A percentile compares a stretch with the other conserved stretches of the same genome.
These are phyloP conservation scores for Irpex lacteus DNA, from an alignment of 1,284 basidiomycete genomes.

Conservation along the genomic window DNA sequence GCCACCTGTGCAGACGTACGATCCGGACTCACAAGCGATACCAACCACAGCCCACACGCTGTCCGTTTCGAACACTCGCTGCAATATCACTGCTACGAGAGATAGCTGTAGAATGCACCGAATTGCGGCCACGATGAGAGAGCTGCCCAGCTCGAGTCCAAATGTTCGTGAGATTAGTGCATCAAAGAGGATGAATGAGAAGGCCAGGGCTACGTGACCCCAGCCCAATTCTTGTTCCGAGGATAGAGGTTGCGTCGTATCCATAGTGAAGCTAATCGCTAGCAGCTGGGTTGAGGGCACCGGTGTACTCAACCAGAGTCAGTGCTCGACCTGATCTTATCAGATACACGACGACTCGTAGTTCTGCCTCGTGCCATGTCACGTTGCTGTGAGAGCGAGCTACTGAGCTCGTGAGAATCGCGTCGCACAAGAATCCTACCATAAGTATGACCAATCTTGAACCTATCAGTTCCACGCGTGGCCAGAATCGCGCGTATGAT, in stretches of 20 bases:
- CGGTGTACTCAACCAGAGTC: no score
- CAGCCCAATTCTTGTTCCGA: slow-evolving; percentile 46
- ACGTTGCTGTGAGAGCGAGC: no score
- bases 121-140: slow-evolving; percentile 65
- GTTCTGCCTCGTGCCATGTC: no score
- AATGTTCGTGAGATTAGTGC: slow-evolving; percentile 62
- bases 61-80: slow-evolving; percentile 72
- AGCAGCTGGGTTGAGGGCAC: no score
- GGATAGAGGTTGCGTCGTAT: background rate
- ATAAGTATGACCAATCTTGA: no score
- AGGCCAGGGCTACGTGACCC: slow-evolving; percentile 70
- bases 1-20: background rate
- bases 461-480: no score
- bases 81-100: slow-evolving; percentile 67
- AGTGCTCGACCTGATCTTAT: no score
- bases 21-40: slow-evolving; percentile 55
- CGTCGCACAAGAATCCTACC: no score
- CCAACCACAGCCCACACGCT: slow-evolving; percentile 72
- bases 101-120: slow-evolving; percentile 78
- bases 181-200: slow-evolving; percentile 70
- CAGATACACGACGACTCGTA: no score
- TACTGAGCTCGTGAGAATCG: no score
- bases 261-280: background rate
- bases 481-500: no score
- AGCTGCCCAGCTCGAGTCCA: slow-evolving; percentile 65